Percentiles rank a stretch among this genome's conserved stretches.
Conservation (phyloP, 257 asterid species). For the Pogostemon cablin region DNA sequence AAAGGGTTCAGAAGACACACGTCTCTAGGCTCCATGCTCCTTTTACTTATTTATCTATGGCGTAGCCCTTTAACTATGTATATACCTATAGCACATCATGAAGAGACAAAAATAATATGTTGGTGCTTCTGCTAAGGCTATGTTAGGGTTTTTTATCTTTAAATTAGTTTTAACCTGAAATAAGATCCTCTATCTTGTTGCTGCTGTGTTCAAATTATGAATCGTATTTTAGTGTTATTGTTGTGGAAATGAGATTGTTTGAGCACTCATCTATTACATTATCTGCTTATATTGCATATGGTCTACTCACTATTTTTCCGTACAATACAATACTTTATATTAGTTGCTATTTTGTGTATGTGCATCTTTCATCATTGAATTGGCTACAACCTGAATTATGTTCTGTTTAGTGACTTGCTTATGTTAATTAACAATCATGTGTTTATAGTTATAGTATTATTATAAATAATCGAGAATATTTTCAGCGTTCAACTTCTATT, state of each 20-base stretch:
- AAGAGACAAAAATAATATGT: background rate
- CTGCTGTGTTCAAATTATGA: background rate
- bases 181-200: background rate
- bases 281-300: background rate
- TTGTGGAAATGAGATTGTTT: constrained; percentile 19
- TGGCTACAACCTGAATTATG: background rate
- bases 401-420: background rate
- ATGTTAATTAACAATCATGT: constrained; percentile 17
- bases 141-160: constrained; percentile 6
- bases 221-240: constrained; percentile 11
- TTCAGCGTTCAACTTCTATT: constrained; percentile 4
- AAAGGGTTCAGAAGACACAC: too few relatives aligned
- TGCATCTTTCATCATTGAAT: constrained; percentile 18
- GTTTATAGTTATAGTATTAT: background rate
- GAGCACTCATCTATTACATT: background rate
- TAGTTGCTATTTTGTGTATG: constrained; percentile 31
- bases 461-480: constrained; percentile 15
- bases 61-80: background rate
- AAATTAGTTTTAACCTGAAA: constrained; percentile 3
- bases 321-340: constrained; percentile 24
- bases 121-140: background rate
- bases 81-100: background rate
- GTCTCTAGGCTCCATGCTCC: too few relatives aligned
- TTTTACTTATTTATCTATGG: too few relatives aligned
- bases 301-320: background rate